Evolutionary conservation across 306 rosid species (phyloP), one percentile per base, ranked within the genome.

Genomic region (Argentina anserina): DNA sequence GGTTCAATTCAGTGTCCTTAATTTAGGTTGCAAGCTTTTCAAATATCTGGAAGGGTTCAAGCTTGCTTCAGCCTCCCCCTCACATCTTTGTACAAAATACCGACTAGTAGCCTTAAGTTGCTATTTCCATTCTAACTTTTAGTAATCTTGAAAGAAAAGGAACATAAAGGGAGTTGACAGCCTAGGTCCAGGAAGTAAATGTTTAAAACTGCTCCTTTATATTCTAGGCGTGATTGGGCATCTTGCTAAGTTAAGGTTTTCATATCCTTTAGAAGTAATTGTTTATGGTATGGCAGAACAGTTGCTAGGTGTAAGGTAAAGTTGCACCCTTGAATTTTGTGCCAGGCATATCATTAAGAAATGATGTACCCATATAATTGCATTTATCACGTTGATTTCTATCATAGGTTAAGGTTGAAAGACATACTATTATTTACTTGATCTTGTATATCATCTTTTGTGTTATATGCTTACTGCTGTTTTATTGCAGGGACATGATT

Each of bases 401-500:
- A 75, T 68, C 45, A 61, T n/a, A 12, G 67, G 67, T 28, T 72
- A 61, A 65, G 23, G 23, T 7, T 75, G 41, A 53, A 15, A 12
- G 45, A 41, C 69, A 5, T 58, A 39, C 6, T 20, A 49, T 36
- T 63, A 8, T 65, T 40, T 2, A 33, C 31, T 42, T 12, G 15
- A 18, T 66, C 52, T 26, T 36, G 3, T 60, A n/a, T 29, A n/a
- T 6, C 50, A 50, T 71, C 18, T 71, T 20, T 28, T 41, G 55
- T 10, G 50, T 15, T 29, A 41, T 65, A 41, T 81, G 75, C 72
- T 74, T 75, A 65, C n/a, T n/a, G n/a, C 67, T 74, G 45, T 76
- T 63, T 72, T 71, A 61, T 69, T 83, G 56, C 80, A 94, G 99
- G 91, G 99, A 94, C 87, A 94, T 94, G 99, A 94, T 94, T 75